phyloP scores from a whole-genome alignment of 371 early-diverging fungal genomes.

The Mortierella sp. region DNA sequence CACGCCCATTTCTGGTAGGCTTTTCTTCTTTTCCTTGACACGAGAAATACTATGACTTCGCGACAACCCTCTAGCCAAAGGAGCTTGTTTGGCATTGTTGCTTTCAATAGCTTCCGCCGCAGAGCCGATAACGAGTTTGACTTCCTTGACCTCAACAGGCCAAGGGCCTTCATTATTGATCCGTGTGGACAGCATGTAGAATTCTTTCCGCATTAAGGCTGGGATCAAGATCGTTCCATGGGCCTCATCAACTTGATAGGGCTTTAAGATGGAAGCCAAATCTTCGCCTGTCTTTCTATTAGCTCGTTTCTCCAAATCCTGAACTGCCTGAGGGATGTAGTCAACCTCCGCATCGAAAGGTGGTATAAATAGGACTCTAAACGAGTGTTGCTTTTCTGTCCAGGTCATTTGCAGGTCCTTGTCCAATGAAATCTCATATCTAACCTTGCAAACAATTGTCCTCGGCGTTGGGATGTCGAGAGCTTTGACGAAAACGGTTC shows the following conservation, averaged over 20 bases:
- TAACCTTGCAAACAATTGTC: slow-evolving; percentile 44
- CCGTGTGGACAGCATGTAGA: slow-evolving; percentile 45
- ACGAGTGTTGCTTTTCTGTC: slow-evolving; percentile 53
- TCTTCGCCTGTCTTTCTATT: not conserved
- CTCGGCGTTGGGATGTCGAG: slow-evolving; percentile 47
- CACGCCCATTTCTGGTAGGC: slow-evolving; percentile 38
- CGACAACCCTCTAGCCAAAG: slow-evolving; percentile 11
- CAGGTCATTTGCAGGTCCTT: slow-evolving; percentile 30
- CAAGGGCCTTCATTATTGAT: slow-evolving; percentile 54
- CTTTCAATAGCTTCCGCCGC: not conserved
- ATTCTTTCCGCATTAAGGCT: slow-evolving; percentile 36
- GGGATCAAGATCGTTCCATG: slow-evolving; percentile 43
- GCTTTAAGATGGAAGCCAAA: slow-evolving; percentile 26
- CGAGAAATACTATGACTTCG: slow-evolving; percentile 40
- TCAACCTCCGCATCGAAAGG: slow-evolving; percentile 51
- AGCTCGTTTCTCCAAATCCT: not conserved
- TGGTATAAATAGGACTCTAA: slow-evolving; percentile 40
- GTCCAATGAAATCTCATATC: slow-evolving; percentile 42
- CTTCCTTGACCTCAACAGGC: slow-evolving; percentile 52
- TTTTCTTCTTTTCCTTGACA: slow-evolving; percentile 19
- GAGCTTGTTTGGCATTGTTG: not conserved
- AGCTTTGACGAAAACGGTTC: slow-evolving; percentile 38
- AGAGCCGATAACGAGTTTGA: slow-evolving; percentile 34
- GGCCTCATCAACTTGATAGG: slow-evolving; percentile 29
- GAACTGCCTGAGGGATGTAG: slow-evolving; percentile 30